These are phyloP conservation scores for Cylindrodendrum hubeiense DNA, from an alignment of 2,329 filamentous ascomycete genomes.

Conservation along the genomic window DNA sequence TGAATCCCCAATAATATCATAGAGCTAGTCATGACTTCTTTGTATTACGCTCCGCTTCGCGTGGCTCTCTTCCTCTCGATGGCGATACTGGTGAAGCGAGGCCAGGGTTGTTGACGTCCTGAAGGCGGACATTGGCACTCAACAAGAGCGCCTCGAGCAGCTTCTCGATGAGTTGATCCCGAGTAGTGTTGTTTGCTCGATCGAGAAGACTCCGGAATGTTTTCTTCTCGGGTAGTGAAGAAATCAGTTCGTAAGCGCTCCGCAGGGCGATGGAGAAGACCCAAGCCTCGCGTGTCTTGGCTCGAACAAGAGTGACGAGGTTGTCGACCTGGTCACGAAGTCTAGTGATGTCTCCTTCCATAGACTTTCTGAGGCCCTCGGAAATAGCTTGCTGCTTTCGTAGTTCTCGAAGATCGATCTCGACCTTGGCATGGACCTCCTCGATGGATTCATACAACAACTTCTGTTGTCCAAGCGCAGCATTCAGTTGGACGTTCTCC, in stretches of 20 bases:
- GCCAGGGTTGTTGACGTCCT: background rate
- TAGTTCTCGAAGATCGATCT: background rate
- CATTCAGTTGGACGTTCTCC: background rate
- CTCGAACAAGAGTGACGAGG: constrained; percentile 12
- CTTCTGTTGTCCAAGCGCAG: background rate
- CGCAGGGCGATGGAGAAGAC: constrained; percentile 16
- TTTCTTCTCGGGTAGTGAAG: background rate
- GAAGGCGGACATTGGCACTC: background rate
- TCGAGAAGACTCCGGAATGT: background rate
- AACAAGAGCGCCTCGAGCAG: background rate
- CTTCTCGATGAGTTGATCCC: background rate
- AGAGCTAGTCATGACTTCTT: background rate
- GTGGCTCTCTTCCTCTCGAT: background rate
- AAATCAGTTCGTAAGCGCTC: constrained; percentile 19
- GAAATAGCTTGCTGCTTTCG: background rate
- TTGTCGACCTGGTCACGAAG: constrained; percentile 1
- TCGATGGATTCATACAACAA: constrained; percentile 2
- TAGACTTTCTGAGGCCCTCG: background rate
- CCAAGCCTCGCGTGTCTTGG: constrained; percentile 4
- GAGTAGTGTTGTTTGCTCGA: background rate
- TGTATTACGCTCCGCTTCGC: background rate
- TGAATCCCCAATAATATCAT: background rate
- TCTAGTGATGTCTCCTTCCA: background rate
- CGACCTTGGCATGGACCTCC: background rate
- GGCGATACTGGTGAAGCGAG: background rate